Conservation (phyloP, 352 stramenopile genomes). For the Globisporangium cederbergense region DNA sequence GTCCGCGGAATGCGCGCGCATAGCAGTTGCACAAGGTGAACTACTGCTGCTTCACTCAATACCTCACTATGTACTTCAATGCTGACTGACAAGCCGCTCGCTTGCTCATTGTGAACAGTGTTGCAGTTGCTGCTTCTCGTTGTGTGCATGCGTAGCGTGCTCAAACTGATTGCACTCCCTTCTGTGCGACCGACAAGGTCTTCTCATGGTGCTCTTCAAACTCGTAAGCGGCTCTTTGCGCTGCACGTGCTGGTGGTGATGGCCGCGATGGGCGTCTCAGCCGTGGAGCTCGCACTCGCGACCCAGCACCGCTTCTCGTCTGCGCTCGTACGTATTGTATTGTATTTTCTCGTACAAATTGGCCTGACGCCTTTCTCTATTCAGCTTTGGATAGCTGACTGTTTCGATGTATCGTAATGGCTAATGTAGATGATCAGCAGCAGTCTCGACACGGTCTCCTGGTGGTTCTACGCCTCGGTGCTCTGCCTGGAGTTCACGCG, state of each 20-base stretch:
- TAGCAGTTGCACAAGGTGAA: slow-evolving; percentile 8
- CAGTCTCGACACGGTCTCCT: slow-evolving; percentile 15
- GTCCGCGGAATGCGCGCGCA: slow-evolving; percentile 13
- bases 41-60: not conserved
- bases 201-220: not conserved
- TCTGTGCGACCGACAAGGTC: not conserved
- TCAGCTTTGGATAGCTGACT: not conserved
- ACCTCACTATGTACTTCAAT: not conserved
- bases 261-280: slow-evolving; percentile 22
- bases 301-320: slow-evolving; percentile 27
- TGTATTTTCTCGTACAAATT: too few species aligned
- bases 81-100: not conserved
- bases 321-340: slow-evolving; percentile 25
- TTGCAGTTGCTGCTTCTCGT: slow-evolving; percentile 33
- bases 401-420: not conserved
- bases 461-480: slow-evolving; percentile 19
- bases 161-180: slow-evolving; percentile 20
- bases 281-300: slow-evolving; percentile 22
- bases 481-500: slow-evolving; percentile 15
- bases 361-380: not conserved
- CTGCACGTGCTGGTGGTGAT: slow-evolving; percentile 30
- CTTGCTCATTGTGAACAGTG: slow-evolving; percentile 15
- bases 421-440: slow-evolving; percentile 15
- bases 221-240: slow-evolving; percentile 17
- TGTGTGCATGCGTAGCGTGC: slow-evolving; percentile 37